Conservation (phyloP, 257 asterid species). For the Cruciata laevipes region DNA sequence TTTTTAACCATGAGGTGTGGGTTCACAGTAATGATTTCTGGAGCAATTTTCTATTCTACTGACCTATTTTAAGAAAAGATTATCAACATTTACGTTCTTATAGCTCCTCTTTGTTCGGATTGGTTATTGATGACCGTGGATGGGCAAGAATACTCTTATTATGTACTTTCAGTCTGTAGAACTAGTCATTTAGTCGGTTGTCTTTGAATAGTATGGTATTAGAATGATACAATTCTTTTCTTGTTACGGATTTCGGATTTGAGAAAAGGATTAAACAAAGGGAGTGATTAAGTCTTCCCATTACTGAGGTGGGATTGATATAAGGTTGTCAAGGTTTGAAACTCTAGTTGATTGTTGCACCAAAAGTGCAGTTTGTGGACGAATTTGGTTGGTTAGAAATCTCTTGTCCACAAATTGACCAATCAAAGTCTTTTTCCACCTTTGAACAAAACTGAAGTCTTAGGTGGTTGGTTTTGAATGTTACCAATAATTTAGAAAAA, state of each 20-base stretch:
- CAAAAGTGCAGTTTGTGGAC: background rate
- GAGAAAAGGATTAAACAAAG: background rate
- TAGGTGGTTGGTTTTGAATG: background rate
- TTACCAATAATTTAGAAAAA: background rate
- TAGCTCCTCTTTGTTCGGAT: background rate
- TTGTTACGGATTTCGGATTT: background rate
- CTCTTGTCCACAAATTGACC: background rate
- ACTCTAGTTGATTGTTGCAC: background rate
- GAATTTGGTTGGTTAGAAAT: background rate
- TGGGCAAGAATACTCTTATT: background rate
- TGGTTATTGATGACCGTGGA: background rate
- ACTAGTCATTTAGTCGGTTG: background rate
- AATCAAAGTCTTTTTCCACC: background rate
- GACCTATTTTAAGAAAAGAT: background rate
- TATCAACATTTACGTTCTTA: slow-evolving; percentile 1
- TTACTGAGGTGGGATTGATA: background rate
- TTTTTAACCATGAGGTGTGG: background rate
- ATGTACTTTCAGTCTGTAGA: background rate
- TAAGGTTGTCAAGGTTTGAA: background rate
- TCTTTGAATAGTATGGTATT: background rate
- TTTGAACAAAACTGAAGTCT: background rate
- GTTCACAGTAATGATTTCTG: background rate
- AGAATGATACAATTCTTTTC: background rate
- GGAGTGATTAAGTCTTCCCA: background rate
- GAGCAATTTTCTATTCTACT: background rate